Conservation (phyloP, 225 moss, liverwort and hornwort genomes). For the Sphagnum tenellum region DNA sequence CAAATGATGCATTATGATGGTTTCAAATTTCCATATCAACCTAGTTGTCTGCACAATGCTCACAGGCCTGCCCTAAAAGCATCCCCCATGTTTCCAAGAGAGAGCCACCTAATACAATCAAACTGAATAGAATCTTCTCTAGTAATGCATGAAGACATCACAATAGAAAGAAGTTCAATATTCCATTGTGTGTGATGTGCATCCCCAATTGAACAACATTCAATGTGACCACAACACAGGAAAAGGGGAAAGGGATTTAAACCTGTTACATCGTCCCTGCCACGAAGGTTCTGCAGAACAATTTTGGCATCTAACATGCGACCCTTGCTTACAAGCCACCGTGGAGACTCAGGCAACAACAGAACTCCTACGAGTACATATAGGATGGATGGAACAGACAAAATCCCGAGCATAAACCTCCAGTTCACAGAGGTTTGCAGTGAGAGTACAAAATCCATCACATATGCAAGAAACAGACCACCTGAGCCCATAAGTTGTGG, state of each 20-base stretch:
- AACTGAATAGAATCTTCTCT: too few species aligned
- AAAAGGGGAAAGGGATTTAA: neutral
- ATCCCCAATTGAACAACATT: neutral
- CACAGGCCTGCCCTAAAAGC: neutral
- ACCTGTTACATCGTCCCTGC: slow-evolving; percentile 82
- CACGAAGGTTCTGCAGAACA: slow-evolving; percentile 76
- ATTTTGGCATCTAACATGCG: slow-evolving; percentile 75
- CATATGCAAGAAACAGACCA: slow-evolving; percentile 82
- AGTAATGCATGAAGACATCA: too few species aligned
- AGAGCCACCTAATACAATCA: too few species aligned
- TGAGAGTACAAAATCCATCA: slow-evolving; percentile 75
- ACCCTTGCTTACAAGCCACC: slow-evolving; percentile 95
- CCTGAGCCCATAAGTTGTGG: slow-evolving; percentile 84
- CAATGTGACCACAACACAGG: neutral
- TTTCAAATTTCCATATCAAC: neutral
- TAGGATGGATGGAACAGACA: slow-evolving; percentile 41
- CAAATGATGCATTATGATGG: neutral
- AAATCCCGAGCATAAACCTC: slow-evolving; percentile 81
- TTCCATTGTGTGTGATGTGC: too few species aligned
- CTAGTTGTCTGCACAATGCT: too few species aligned
- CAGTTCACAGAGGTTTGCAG: slow-evolving; percentile 65
- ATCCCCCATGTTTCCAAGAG: too few species aligned
- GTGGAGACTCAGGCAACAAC: slow-evolving; percentile 69
- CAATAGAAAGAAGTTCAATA: too few species aligned
- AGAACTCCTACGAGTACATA: slow-evolving; percentile 56